These are phyloP conservation scores for Aureobasidium namibiae DNA, from an alignment of 2,329 filamentous ascomycete species.

Conservation along the genomic window DNA sequence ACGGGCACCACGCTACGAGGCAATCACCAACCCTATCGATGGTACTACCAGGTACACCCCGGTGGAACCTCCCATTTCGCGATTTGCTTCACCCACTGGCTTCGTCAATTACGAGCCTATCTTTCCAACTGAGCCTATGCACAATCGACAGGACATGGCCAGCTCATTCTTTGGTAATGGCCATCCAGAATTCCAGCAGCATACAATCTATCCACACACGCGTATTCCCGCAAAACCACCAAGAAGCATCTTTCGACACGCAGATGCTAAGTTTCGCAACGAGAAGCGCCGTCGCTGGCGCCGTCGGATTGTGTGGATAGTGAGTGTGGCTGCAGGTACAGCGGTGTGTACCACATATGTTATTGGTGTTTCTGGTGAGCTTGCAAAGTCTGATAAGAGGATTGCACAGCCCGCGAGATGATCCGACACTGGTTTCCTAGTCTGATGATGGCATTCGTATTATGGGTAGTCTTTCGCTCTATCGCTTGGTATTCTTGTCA, in stretches of 20 bases:
- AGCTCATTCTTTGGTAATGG: neutral
- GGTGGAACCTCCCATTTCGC: conserved; percentile 36
- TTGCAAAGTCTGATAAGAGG: conserved; percentile 1
- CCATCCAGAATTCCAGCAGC: conserved; percentile 29
- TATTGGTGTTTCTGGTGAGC: conserved; percentile 49
- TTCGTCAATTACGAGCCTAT: conserved; percentile 53
- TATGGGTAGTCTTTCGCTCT: neutral
- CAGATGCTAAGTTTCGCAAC: conserved; percentile 22
- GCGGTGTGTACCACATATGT: conserved; percentile 49
- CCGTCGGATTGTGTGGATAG: conserved; percentile 30
- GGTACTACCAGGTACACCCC: conserved; percentile 24
- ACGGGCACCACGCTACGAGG: conserved; percentile 11
- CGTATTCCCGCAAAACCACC: no score
- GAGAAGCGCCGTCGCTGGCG: conserved; percentile 30
- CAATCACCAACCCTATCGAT: conserved; percentile 49
- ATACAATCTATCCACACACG: conserved; percentile 32
- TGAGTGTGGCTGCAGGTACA: conserved; percentile 47
- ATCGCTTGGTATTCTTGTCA: neutral
- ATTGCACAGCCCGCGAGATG: neutral
- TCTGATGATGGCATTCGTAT: neutral
- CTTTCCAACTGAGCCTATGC: conserved; percentile 8
- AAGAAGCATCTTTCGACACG: no score
- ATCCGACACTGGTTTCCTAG: neutral
- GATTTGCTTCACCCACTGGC: conserved; percentile 57
- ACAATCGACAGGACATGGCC: neutral